Conservation (phyloP, 1,139 yeast species). For the Geotrichum klebahnii region DNA sequence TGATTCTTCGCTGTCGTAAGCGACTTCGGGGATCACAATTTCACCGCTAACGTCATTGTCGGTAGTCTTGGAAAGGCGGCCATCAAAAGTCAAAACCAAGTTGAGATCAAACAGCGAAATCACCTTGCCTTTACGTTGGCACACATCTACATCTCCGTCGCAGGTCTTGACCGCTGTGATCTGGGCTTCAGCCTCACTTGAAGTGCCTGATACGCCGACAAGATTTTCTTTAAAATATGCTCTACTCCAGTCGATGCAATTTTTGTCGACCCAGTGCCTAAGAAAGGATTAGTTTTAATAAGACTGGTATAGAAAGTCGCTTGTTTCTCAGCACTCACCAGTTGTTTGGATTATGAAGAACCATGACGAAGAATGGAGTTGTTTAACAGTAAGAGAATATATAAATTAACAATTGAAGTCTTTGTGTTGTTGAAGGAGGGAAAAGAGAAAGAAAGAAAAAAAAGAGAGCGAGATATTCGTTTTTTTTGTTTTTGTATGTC, state of each 20-base stretch:
- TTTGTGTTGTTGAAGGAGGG: not conserved
- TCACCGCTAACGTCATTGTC: constrained; percentile 53
- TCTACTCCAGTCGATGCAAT: constrained; percentile 88
- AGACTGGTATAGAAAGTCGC: not conserved
- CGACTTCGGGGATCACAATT: constrained; percentile 82
- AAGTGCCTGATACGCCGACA: constrained; percentile 47
- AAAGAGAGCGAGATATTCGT: not conserved
- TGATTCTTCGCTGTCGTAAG: constrained; percentile 84
- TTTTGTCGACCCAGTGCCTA: constrained; percentile 97
- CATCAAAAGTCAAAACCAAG: constrained; percentile 57
- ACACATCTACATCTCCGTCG: constrained; percentile 94
- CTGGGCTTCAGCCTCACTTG: constrained; percentile 41
- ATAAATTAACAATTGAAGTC: not conserved
- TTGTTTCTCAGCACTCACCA: constrained; percentile 39
- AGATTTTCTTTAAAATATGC: constrained; percentile 64
- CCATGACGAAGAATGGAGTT: constrained; percentile 44
- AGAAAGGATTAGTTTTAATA: not conserved
- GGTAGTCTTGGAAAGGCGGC: constrained; percentile 36
- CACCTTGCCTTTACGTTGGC: constrained; percentile 94
- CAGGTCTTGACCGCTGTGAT: constrained; percentile 60
- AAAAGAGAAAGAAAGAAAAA: not conserved
- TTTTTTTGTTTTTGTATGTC: not conserved
- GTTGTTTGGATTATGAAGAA: constrained; percentile 69
- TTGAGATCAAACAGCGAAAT: constrained; percentile 84
- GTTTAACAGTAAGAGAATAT: not conserved